A percentile compares a stretch with the other conserved stretches of the same genome.
phyloP scores from a whole-genome alignment of 352 stramenopile genomes.

The Phytophthora citrophthora region DNA sequence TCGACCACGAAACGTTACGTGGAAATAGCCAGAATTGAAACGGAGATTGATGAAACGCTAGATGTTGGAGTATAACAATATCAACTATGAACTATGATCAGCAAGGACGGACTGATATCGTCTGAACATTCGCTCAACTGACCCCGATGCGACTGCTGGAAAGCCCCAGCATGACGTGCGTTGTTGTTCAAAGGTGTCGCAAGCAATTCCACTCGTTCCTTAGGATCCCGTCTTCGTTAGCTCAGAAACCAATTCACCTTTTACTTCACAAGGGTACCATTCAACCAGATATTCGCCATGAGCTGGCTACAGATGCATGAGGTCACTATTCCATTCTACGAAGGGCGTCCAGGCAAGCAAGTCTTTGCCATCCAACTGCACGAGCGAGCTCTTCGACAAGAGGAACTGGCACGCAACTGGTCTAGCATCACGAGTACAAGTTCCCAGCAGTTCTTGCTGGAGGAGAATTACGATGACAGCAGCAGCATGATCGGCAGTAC shows the following conservation, averaged over 20 bases:
- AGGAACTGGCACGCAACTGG: constrained; percentile 36
- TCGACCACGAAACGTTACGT: constrained; percentile 1
- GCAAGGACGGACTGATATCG: constrained; percentile 21
- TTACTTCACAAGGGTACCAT: constrained; percentile 21
- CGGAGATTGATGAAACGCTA: constrained; percentile 25
- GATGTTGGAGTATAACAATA: constrained; percentile 2
- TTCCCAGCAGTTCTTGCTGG: constrained; percentile 27
- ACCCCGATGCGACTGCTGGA: constrained; percentile 17
- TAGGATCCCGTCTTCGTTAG: constrained; percentile 3
- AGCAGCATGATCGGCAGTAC: constrained; percentile 16
- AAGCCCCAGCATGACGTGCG: constrained; percentile 22
- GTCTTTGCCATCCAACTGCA: constrained; percentile 57
- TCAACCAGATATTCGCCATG: constrained; percentile 28
- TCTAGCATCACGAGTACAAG: constrained; percentile 37
- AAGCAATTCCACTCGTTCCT: not conserved
- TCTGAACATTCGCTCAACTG: constrained; percentile 4
- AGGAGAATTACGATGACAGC: constrained; percentile 21
- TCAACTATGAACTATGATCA: constrained; percentile 15
- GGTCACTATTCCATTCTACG: constrained; percentile 49
- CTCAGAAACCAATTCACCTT: constrained; percentile 35
- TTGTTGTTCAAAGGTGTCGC: constrained; percentile 11
- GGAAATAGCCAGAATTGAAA: constrained; percentile 21
- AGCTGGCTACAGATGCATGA: constrained; percentile 67
- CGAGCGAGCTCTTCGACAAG: constrained; percentile 31
- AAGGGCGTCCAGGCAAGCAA: constrained; percentile 49